A percentile compares a stretch with the other conserved stretches of the same genome.
Evolutionary conservation across 306 rosid species (phyloP).

Genomic region (Benincasa hispida): DNA sequence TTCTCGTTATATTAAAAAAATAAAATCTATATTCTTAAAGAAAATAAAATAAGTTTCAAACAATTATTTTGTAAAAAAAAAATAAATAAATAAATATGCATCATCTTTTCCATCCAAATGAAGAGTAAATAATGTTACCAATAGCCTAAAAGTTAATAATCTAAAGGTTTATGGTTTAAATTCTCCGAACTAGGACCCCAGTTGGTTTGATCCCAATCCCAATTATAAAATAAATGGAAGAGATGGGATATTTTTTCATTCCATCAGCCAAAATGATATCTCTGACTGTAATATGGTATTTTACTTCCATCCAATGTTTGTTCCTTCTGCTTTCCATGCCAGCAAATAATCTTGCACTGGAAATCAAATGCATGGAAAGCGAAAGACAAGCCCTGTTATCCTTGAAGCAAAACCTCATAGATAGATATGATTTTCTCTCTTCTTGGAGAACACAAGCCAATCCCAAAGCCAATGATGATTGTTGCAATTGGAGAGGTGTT

Average conservation of each 20-base stretch:
- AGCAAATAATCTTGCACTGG: background rate
- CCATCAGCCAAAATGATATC: background rate
- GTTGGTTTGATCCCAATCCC: no score
- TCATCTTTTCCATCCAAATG: no score
- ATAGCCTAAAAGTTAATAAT: no score
- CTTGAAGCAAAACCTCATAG: background rate
- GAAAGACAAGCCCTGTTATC: background rate
- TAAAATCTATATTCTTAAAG: no score
- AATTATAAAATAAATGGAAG: background rate
- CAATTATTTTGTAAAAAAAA: no score
- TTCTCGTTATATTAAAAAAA: no score
- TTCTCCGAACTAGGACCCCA: no score
- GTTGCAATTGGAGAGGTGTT: background rate
- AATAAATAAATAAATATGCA: no score
- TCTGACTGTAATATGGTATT: background rate
- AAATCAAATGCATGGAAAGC: background rate
- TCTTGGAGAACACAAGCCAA: background rate
- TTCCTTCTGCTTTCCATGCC: background rate
- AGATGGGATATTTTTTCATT: background rate
- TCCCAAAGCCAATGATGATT: background rate
- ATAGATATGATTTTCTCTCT: background rate
- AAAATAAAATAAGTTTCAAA: no score
- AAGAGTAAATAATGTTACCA: no score
- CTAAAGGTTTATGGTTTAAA: no score
- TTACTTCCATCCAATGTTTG: background rate